Conservation (phyloP, 163 green algal genomes). For the Chlorella variabilis region DNA sequence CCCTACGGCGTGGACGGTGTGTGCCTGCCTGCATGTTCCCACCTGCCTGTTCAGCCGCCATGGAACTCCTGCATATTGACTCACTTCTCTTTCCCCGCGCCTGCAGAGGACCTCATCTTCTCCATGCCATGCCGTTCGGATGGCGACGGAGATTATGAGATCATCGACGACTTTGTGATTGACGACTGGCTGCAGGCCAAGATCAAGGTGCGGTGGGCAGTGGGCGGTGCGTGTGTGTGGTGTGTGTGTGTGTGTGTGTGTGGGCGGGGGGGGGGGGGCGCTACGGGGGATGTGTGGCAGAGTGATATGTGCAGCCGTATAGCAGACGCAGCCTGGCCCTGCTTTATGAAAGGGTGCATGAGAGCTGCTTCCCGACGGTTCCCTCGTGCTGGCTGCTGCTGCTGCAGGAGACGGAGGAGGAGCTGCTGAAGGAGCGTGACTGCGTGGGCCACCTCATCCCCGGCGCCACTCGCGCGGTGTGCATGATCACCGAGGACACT, state of each 20-base stretch:
- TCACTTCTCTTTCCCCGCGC: no score
- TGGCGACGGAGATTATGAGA: conserved; percentile 88
- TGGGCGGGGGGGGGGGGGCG: background rate
- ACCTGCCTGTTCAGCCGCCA: background rate
- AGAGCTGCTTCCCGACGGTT: no score
- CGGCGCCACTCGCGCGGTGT: conserved; percentile 44
- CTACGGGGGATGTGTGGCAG: background rate
- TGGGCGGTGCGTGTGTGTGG: no score
- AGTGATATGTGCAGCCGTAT: background rate
- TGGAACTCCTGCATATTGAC: no score
- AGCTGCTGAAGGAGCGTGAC: conserved; percentile 87
- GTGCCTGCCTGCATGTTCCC: background rate
- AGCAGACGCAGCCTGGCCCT: no score
- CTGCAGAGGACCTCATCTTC: conserved; percentile 86
- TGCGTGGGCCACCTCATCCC: conserved; percentile 80
- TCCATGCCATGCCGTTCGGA: conserved; percentile 84
- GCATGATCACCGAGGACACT: conserved; percentile 64
- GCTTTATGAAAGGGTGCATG: no score
- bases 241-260: background rate
- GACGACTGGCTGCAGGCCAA: conserved; percentile 89
- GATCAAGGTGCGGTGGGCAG: no score
- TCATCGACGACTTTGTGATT: conserved; percentile 84
- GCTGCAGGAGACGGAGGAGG: conserved; percentile 69
- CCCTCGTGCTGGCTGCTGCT: no score
- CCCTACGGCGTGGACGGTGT: conserved; percentile 53